phyloP scores from a whole-genome alignment of 805 yeast species.

The Yamadazyma takamatsuzukensis region DNA sequence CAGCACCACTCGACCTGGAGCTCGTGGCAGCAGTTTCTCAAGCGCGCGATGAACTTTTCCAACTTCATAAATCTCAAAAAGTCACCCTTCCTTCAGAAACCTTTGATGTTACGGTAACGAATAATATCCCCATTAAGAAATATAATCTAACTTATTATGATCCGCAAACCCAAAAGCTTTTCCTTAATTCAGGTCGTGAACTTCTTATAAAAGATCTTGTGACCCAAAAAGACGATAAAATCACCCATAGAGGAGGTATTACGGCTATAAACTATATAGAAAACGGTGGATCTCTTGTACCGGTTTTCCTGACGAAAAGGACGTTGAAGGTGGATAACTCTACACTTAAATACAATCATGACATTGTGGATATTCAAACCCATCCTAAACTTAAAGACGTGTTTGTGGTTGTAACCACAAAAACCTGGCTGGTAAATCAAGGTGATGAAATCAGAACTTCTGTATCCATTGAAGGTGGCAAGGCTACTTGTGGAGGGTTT shows the following conservation, averaged over 20 bases:
- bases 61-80: conserved; percentile 33
- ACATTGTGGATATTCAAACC: conserved; percentile 19
- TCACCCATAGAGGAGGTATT: conserved; percentile 15
- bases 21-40: no score
- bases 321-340: conserved; percentile 11
- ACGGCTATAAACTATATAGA: conserved; percentile 12
- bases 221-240: conserved; percentile 8
- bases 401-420: conserved; percentile 22
- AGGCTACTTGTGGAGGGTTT: conserved; percentile 22
- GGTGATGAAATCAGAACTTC: background rate
- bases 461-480: conserved; percentile 5
- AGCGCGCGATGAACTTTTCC: conserved; percentile 33
- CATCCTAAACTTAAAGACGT: conserved; percentile 32
- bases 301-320: conserved; percentile 19
- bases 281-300: conserved; percentile 9
- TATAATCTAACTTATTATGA: conserved; percentile 8
- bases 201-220: conserved; percentile 5
- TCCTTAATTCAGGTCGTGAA: conserved; percentile 9
- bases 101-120: background rate
- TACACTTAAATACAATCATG: conserved; percentile 5
- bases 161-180: conserved; percentile 6
- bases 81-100: conserved; percentile 15
- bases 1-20: background rate
- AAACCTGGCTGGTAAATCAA: conserved; percentile 18
- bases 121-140: conserved; percentile 4